Evolutionary conservation across 2,329 filamentous ascomycete species (phyloP).

Genomic region (Botrytis tulipae): DNA sequence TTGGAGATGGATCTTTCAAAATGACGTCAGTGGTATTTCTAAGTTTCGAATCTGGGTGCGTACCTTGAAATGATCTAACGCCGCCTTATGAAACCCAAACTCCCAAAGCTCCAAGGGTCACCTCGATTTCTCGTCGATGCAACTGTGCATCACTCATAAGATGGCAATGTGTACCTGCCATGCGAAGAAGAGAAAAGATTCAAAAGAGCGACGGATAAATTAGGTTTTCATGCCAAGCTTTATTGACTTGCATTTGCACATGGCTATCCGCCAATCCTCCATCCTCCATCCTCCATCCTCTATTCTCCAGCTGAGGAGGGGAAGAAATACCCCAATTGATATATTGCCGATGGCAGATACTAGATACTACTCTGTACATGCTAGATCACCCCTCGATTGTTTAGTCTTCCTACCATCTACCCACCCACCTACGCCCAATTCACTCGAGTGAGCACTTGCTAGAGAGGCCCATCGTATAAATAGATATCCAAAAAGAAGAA

Average conservation of each 20-base stretch:
- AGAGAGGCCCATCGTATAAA: not conserved
- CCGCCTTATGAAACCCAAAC: not conserved
- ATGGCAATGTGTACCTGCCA: no score
- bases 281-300: no score
- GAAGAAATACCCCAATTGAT: not conserved
- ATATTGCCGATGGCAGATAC: no score
- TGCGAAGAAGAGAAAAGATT: not conserved
- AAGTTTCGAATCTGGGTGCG: not conserved
- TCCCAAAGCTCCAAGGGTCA: not conserved
- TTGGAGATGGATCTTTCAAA: not conserved
- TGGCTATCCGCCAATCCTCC: not conserved
- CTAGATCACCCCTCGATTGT: not conserved
- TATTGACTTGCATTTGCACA: not conserved
- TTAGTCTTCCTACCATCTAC: not conserved
- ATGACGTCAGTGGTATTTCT: conserved; percentile 3
- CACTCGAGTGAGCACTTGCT: not conserved
- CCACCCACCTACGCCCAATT: no score
- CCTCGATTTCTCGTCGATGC: not conserved
- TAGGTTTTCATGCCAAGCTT: not conserved
- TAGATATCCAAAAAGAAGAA: not conserved
- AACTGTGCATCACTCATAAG: not conserved
- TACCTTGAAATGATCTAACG: conserved; percentile 10
- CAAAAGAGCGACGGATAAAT: not conserved
- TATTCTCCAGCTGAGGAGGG: not conserved
- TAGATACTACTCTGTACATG: no score